A percentile compares a stretch with the other conserved stretches of the same genome.
phyloP scores from a whole-genome alignment of 805 yeast species.

The Blastobotrys robertii region DNA sequence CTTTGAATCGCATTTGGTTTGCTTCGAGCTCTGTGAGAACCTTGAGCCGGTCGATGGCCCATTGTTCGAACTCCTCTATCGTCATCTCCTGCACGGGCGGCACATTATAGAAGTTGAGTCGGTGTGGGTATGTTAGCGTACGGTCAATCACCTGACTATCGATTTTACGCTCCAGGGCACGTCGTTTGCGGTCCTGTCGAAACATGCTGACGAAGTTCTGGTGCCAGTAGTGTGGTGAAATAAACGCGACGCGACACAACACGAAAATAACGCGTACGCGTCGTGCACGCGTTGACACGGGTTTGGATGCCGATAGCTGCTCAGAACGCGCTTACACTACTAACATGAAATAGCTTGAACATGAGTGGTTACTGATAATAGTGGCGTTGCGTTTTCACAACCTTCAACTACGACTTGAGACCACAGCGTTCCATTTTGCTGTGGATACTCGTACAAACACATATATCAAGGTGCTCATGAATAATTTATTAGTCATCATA shows the following conservation, averaged over 20 bases:
- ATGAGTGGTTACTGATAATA: too few species aligned
- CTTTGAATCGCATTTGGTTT: constrained; percentile 52
- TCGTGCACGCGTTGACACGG: constrained; percentile 3
- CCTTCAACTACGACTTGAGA: too few species aligned
- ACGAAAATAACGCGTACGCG: neutral
- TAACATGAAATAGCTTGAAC: too few species aligned
- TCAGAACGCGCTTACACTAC: too few species aligned
- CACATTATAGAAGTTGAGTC: constrained; percentile 62
- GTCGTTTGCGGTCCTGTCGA: constrained; percentile 17
- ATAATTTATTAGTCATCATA: too few species aligned
- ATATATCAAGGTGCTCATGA: too few species aligned
- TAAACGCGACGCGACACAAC: neutral
- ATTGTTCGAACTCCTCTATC: constrained; percentile 81
- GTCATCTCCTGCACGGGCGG: constrained; percentile 86
- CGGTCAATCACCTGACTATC: constrained; percentile 27
- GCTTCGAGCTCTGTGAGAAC: constrained; percentile 77
- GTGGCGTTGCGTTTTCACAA: too few species aligned
- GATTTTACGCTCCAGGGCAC: constrained; percentile 26
- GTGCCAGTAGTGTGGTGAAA: neutral
- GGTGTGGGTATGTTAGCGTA: constrained; percentile 37
- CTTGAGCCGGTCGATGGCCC: constrained; percentile 90
- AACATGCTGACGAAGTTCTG: constrained; percentile 17
- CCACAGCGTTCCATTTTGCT: too few species aligned
- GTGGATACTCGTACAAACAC: too few species aligned
- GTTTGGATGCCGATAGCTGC: neutral